phyloP scores from a whole-genome alignment of 2,329 filamentous ascomycete genomes.

The Colletotrichum tropicale region DNA sequence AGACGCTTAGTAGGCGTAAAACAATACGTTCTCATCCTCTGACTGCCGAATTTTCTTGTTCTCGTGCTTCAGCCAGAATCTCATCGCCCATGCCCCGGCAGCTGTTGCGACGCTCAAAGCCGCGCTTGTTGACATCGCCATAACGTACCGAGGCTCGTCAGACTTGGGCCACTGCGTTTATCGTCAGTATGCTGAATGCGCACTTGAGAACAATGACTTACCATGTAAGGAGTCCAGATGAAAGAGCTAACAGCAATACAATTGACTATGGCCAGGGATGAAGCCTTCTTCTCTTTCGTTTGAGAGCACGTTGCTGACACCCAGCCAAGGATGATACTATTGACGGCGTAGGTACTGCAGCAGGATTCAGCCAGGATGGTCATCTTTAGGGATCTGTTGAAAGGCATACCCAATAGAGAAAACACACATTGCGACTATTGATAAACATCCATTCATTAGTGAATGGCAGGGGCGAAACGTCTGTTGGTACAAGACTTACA shows the following conservation, averaged over 20 bases:
- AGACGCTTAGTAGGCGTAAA: slow-evolving; percentile 17
- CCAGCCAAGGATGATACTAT: slow-evolving; percentile 42
- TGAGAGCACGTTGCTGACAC: slow-evolving; percentile 38
- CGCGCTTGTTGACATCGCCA: slow-evolving; percentile 30
- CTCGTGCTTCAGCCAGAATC: slow-evolving; percentile 21
- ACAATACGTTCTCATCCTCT: slow-evolving; percentile 22
- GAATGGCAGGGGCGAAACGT: too few relatives aligned
- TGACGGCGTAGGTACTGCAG: slow-evolving; percentile 31
- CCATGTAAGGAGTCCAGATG: slow-evolving; percentile 23
- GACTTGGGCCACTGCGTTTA: slow-evolving; percentile 34
- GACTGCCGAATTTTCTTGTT: slow-evolving; percentile 26
- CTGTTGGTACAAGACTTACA: background rate
- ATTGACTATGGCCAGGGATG: slow-evolving; percentile 35
- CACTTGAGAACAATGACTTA: background rate
- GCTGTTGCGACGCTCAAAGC: slow-evolving; percentile 21
- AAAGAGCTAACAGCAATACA: slow-evolving; percentile 19
- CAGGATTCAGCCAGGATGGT: background rate
- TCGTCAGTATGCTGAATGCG: background rate
- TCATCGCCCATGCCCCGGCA: slow-evolving; percentile 21
- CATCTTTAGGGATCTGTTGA: background rate
- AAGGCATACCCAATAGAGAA: slow-evolving; percentile 24
- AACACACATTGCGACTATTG: slow-evolving; percentile 29
- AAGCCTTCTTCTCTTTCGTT: slow-evolving; percentile 43
- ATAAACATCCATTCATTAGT: background rate
- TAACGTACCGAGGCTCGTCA: slow-evolving; percentile 27